Evolutionary conservation across 2,329 filamentous ascomycete species (phyloP).

Genomic region (Rhytidhysteron rufulum): DNA sequence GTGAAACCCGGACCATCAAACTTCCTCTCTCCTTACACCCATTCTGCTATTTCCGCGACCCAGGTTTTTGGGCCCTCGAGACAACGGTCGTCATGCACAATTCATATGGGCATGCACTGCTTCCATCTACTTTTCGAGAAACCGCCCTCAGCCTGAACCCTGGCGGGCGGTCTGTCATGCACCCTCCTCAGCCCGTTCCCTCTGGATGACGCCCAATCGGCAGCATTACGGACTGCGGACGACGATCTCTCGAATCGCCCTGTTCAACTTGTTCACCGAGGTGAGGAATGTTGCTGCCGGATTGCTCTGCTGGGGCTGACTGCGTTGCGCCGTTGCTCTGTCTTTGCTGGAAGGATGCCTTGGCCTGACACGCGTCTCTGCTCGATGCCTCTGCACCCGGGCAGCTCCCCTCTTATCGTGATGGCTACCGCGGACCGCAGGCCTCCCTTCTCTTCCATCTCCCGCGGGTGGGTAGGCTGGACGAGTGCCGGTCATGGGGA

Average conservation of each 20-base stretch:
- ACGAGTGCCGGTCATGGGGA: slow-evolving; percentile 11
- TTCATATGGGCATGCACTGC: neutral
- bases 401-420: too few species aligned
- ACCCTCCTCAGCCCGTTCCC: neutral
- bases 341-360: too few species aligned
- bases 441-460: neutral
- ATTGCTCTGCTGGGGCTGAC: slow-evolving; percentile 2
- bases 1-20: slow-evolving; percentile 3
- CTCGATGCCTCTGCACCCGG: too few species aligned
- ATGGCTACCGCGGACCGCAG: too few species aligned
- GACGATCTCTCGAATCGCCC: neutral
- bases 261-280: neutral
- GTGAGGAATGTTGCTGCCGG: neutral
- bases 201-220: neutral
- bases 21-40: slow-evolving; percentile 7
- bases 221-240: neutral
- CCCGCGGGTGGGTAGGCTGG: neutral
- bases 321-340: neutral
- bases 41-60: slow-evolving; percentile 10
- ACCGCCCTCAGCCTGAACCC: slow-evolving; percentile 10
- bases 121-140: neutral
- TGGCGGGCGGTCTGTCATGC: slow-evolving; percentile 10
- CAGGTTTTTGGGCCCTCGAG: slow-evolving; percentile 12
- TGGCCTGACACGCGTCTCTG: too few species aligned
- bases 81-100: slow-evolving; percentile 12